Evolutionary conservation across 2,329 filamentous ascomycete species (phyloP).

Genomic region (Chaetomiaceae sp.): DNA sequence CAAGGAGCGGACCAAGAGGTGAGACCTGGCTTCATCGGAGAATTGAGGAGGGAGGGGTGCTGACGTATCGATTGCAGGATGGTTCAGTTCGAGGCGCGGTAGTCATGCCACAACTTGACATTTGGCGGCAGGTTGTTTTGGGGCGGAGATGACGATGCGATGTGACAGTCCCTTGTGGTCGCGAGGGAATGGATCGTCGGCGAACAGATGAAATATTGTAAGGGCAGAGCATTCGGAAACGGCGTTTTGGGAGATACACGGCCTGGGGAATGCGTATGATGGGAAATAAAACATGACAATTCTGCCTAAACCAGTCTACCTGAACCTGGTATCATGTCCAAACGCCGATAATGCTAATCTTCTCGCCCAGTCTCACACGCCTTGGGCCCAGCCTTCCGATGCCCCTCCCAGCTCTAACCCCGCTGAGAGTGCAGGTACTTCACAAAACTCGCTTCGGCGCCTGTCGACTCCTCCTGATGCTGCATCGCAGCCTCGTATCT

Average conservation of each 20-base stretch:
- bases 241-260: background rate
- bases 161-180: too few species aligned
- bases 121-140: background rate
- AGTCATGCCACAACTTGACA: conserved; percentile 16
- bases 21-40: conserved; percentile 31
- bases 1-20: conserved; percentile 98
- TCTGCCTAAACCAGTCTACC: conserved; percentile 1
- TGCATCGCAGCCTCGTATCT: conserved; percentile 73
- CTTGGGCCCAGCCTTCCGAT: background rate
- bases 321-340: conserved; percentile 26
- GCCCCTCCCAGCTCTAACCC: conserved; percentile 23
- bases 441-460: conserved; percentile 57
- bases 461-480: conserved; percentile 49
- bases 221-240: background rate
- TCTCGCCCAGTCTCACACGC: background rate
- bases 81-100: conserved; percentile 98
- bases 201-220: too few species aligned
- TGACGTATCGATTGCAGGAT: conserved; percentile 55
- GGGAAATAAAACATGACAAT: background rate
- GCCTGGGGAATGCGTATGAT: background rate
- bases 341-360: conserved; percentile 28
- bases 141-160: background rate
- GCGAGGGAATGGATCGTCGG: too few species aligned
- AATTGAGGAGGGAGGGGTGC: background rate
- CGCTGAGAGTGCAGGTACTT: conserved; percentile 52